Evolutionary conservation across 108 stramenopile genomes (phyloP), one percentile per base, ranked within the genome.

Genomic region (Cyclostephanos tholiformis): DNA sequence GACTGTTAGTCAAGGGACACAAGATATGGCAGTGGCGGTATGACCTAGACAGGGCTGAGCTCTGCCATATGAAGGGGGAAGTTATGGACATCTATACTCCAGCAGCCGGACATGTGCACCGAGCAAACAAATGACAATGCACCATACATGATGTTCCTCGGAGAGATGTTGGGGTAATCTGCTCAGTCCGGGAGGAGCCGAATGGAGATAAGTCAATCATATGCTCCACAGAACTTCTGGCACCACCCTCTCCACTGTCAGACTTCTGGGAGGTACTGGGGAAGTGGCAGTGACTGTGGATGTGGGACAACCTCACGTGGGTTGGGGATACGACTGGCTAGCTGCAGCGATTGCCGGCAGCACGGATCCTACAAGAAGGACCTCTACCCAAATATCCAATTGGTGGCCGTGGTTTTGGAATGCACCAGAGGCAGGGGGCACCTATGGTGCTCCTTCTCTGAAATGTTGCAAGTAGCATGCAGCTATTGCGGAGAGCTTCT

Each of bases 401-500:
- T n/a, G n/a, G n/a, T n/a, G n/a, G n/a, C 10, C 53, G 71, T 67
- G 19, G 26, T 75, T 0, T 20, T 75, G 0, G 66, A 67, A 27
- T 67, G 65, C 52, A 36, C 10, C 2, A 23, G 48, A 22, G 60
- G 66, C 0, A 35, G 48, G 32, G 67, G 67, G 1, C 65, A 39
- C 14, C 2, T 75, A 1, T 6, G 27, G 4, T 64, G 73, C 2
- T 17, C 58, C 0, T 75, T 75, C 35, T 26, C 66, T 22, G 74
- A 66, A 29, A 13, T 3, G 0, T 66, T 38, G 6, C 2, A 9
- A 8, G 27, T 22, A 6, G n/a, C n/a, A n/a, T n/a, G n/a, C n/a
- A n/a, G n/a, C n/a, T n/a, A n/a, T n/a, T n/a, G n/a, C n/a, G n/a
- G 74, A 49, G 65, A 75, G 39, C 52, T 74, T 10, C 48, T 74